Percentiles rank a stretch among this genome's conserved stretches.
Evolutionary conservation across 1,284 basidiomycete species (phyloP).

Genomic region (Fomitopsis schrenkii): DNA sequence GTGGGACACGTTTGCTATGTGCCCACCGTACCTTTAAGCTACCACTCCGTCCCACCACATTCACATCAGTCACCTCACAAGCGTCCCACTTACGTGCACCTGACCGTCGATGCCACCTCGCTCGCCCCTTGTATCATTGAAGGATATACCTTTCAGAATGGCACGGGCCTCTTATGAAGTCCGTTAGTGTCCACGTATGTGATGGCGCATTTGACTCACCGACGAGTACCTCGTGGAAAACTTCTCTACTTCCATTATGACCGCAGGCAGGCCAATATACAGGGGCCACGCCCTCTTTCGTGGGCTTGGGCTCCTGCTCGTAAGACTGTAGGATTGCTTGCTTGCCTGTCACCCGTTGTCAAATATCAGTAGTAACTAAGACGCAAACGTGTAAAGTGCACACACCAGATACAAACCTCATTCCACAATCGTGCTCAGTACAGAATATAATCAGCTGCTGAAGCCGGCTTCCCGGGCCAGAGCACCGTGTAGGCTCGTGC

Average conservation of each 20-base stretch:
- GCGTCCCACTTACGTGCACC: no score
- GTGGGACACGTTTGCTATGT: slow-evolving; percentile 8
- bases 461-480: slow-evolving; percentile 39
- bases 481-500: neutral
- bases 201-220: slow-evolving; percentile 15
- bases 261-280: slow-evolving; percentile 75
- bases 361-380: neutral
- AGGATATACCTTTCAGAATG: slow-evolving; percentile 45
- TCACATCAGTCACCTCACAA: no score
- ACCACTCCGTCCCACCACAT: slow-evolving; percentile 62
- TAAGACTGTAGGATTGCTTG: neutral
- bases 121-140: slow-evolving; percentile 46
- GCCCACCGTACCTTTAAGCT: slow-evolving; percentile 54
- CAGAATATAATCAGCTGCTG: slow-evolving; percentile 44
- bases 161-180: slow-evolving; percentile 31
- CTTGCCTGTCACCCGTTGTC: slow-evolving; percentile 44
- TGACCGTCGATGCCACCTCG: slow-evolving; percentile 40
- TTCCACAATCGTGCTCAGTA: slow-evolving; percentile 51
- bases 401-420: slow-evolving; percentile 52
- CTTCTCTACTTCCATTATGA: slow-evolving; percentile 50
- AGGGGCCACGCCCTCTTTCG: slow-evolving; percentile 34
- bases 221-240: slow-evolving; percentile 49
- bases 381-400: neutral
- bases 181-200: neutral
- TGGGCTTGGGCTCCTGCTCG: slow-evolving; percentile 59